Evolutionary conservation across 345 rosid genomes (phyloP), one percentile per base, ranked within the genome.

Genomic region (Adansonia digitata): DNA sequence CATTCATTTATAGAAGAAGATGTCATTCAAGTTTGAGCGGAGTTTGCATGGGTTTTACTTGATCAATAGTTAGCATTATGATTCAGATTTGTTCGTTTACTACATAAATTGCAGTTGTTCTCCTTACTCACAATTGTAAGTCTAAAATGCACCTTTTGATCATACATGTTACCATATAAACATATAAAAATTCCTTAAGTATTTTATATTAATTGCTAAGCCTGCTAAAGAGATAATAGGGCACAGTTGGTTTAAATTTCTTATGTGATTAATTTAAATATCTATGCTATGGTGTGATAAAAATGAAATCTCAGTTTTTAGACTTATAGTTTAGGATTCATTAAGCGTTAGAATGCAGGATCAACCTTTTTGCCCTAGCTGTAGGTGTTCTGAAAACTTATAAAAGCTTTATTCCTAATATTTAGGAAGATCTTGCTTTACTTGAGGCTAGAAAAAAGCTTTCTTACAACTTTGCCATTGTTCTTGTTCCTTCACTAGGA

Each of bases 111-210:
- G 92, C 10, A 84, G 89, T 51, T 90, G 88, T 61, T 94, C 97
- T 80, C 97, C 97, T 64, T 91, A 96, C 91, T 91, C 98, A 46
- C 92, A 85, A 48, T 74, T 88, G 97, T 91, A 91, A 90, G 98
- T 86, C 64, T 66, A 73, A 27, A 56, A 62, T 34, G 24, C n/a
- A 13, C n/a, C n/a, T 77, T 74, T 69, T 81, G 13, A 27, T 15
- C 4, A 68, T 42, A 49, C 27, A 42, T 45, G 4, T 68, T 68
- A 34, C 70, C 40, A 3, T 5, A 43, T 51, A 7, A 68, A 26
- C n/a, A 40, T 37, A 37, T 70, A 4, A 6, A 61, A 49, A 60
- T 46, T 31, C 17, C n/a, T n/a, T 15, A 61, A 48, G 22, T 37
- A 17, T 27, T 12, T 57, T 12, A 57, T 57, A 26, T 26, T 57